Base-by-base conservation (phyloP, 306 rosid genomes). In the Ziziphus jujuba region DNA sequence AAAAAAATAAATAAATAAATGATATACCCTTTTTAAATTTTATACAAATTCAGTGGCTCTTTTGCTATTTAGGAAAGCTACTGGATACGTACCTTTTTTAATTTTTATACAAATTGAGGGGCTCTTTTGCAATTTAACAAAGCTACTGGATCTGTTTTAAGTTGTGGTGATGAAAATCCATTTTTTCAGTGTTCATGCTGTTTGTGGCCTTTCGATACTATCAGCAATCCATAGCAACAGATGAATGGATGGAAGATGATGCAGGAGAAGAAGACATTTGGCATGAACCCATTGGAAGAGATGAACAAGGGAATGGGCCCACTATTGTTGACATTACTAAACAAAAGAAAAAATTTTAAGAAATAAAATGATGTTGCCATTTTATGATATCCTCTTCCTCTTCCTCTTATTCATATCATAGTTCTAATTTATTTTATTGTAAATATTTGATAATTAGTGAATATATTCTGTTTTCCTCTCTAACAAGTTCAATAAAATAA, bases 161-260 rank as follows among this genome's bases (percentile, higher is more conserved):
- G 3, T 34, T 34, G 49, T 59, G 25, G 16, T 2, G 7, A 23
- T 35, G 17, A 16, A 22, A 5, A 1, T 36, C 22, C 21, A 6
- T 58, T 22, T 56, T 59, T 85, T 86, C 95, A 90, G 98, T 80
- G 54, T 92, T 92, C 61, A 63, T 92, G 67, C 71, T 89, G 76
- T 80, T 75, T 58, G 95, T 79, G 75, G 96, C 92, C 44, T 82
- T 89, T 72, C 82, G 85, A 71, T 87, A 84, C 81, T 87, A 89
- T 72, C 96, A 87, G 69, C 96, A 92, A 48, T 83, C 83, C 28
- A 4, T 82, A 43, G 81, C 50, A 44, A 72, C 66, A 15, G 88
- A 85, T 34, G 91, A 77, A 23, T 89, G 84, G 75, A 75, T 63
- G 34, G 91, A 84, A 72, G 74, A 75, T 0, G 77, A 34, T 3